These are phyloP conservation scores for Rheum nobile DNA, from an alignment of 148 eudicot species.

Conservation along the genomic window DNA sequence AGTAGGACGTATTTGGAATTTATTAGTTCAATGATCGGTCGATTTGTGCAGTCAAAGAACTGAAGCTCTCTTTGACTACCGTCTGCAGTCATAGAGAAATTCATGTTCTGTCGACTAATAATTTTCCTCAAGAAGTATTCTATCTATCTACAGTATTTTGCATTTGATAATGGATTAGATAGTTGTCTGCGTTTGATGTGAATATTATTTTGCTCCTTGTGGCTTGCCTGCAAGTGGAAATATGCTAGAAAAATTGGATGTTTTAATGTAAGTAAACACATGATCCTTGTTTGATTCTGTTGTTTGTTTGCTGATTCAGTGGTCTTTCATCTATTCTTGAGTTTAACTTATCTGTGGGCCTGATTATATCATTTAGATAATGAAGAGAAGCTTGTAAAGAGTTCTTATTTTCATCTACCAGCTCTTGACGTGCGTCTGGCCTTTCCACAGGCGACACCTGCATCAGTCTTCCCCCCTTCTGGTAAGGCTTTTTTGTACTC, in stretches of 20 bases:
- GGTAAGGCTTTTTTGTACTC: slow-evolving; percentile 28
- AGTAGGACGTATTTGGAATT: neutral
- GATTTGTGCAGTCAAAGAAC: neutral
- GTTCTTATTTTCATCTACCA: slow-evolving; percentile 53
- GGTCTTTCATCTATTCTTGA: neutral
- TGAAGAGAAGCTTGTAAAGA: slow-evolving; percentile 26
- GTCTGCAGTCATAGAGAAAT: neutral
- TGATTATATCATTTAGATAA: slow-evolving; percentile 22
- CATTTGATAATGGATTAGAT: neutral
- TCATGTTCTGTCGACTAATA: neutral
- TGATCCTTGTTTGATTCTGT: neutral
- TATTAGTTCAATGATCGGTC: neutral
- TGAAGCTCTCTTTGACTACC: neutral
- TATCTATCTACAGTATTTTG: neutral
- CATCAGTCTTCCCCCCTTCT: slow-evolving; percentile 71
- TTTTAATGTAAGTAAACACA: neutral
- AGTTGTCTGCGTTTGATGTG: neutral
- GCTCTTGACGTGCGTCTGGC: slow-evolving; percentile 65
- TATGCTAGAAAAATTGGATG: neutral
- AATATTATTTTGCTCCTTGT: neutral
- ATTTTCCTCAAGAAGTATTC: neutral
- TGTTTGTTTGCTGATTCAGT: neutral
- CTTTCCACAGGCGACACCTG: slow-evolving; percentile 92
- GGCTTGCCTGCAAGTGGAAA: neutral
- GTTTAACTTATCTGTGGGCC: neutral